phyloP scores from a whole-genome alignment of 2,329 filamentous ascomycete genomes.

The Huntiella abstrusa region DNA sequence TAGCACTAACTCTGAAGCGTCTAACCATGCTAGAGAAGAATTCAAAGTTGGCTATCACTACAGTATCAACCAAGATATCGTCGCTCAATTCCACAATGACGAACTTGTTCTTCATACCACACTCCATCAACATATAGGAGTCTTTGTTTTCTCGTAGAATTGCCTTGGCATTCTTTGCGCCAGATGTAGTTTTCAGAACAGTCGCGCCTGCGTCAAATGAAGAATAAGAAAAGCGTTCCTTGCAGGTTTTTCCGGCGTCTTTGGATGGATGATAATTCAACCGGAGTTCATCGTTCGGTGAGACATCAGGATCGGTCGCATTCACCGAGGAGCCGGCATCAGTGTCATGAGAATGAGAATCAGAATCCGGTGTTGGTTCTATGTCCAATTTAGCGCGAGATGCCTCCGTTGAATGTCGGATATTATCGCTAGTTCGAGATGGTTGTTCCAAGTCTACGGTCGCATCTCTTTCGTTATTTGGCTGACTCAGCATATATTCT shows the following conservation, averaged over 20 bases:
- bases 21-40: conserved; percentile 97
- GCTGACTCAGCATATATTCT: conserved; percentile 6
- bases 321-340: too few species aligned
- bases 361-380: background rate
- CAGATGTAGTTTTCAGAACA: conserved; percentile 70
- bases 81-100: conserved; percentile 88
- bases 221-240: conserved; percentile 92
- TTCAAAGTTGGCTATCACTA: conserved; percentile 96
- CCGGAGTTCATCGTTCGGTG: conserved; percentile 1
- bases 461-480: background rate
- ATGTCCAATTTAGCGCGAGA: background rate
- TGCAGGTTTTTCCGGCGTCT: conserved; percentile 92
- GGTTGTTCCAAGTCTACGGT: background rate
- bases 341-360: too few species aligned
- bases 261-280: conserved; percentile 46
- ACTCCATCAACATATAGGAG: conserved; percentile 93
- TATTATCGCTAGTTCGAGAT: background rate
- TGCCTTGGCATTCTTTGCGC: conserved; percentile 73
- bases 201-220: conserved; percentile 95
- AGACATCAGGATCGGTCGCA: background rate
- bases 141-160: conserved; percentile 95
- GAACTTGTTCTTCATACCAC: conserved; percentile 73
- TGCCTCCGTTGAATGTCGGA: background rate
- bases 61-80: conserved; percentile 68
- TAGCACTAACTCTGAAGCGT: conserved; percentile 77